These are phyloP conservation scores for Candida andamanensis DNA, from an alignment of 805 yeast genomes.

Conservation along the genomic window DNA sequence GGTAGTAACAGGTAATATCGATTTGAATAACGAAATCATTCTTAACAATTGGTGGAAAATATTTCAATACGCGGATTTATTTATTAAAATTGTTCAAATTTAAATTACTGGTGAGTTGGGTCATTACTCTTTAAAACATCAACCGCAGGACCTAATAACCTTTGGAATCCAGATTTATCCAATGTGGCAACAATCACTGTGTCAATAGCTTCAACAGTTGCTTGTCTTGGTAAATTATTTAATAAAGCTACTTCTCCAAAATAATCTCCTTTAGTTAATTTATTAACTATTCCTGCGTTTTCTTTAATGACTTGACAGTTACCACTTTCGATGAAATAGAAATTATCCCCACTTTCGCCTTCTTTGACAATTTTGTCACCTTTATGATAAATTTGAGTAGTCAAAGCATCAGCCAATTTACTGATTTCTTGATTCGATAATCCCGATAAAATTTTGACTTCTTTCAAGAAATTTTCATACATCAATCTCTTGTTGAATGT, in stretches of 20 bases:
- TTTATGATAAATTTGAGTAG: slow-evolving; percentile 63
- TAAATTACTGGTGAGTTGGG: slow-evolving; percentile 47
- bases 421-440: slow-evolving; percentile 78
- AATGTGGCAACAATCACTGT: slow-evolving; percentile 84
- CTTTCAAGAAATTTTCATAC: slow-evolving; percentile 84
- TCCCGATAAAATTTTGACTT: slow-evolving; percentile 72
- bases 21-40: slow-evolving; percentile 1
- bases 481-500: slow-evolving; percentile 85
- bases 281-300: slow-evolving; percentile 42
- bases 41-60: neutral
- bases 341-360: slow-evolving; percentile 62
- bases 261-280: slow-evolving; percentile 76
- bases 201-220: slow-evolving; percentile 77
- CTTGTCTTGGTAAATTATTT: slow-evolving; percentile 90
- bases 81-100: neutral
- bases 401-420: slow-evolving; percentile 91
- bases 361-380: slow-evolving; percentile 76
- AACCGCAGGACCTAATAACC: slow-evolving; percentile 91
- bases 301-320: slow-evolving; percentile 65
- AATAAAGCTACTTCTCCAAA: slow-evolving; percentile 95
- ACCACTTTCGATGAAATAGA: slow-evolving; percentile 60
- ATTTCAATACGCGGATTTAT: neutral
- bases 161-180: slow-evolving; percentile 88
- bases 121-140: slow-evolving; percentile 82
- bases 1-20: slow-evolving; percentile 9